Evolutionary conservation across 768 basidiomycete genomes (phyloP).

Genomic region (Naganishia vishniacii): DNA sequence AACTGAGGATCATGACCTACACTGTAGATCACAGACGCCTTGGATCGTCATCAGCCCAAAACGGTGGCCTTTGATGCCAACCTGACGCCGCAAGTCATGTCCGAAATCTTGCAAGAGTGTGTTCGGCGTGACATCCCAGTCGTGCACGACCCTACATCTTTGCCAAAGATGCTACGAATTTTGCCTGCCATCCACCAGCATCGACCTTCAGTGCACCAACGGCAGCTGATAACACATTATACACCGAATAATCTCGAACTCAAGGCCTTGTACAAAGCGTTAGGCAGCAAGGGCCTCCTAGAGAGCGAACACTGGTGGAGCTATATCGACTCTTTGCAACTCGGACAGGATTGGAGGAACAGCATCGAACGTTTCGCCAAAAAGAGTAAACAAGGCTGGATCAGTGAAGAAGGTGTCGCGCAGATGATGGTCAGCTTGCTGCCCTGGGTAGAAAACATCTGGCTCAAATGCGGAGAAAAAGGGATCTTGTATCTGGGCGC

Average conservation of each 20-base stretch:
- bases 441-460: slow-evolving; percentile 74
- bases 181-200: slow-evolving; percentile 54
- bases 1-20: background rate
- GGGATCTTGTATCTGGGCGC: slow-evolving; percentile 43
- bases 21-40: slow-evolving; percentile 55
- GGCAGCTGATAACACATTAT: slow-evolving; percentile 58
- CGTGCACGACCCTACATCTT: slow-evolving; percentile 90
- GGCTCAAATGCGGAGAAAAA: slow-evolving; percentile 74
- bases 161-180: slow-evolving; percentile 69
- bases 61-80: slow-evolving; percentile 48
- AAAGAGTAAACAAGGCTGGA: slow-evolving; percentile 48
- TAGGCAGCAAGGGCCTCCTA: slow-evolving; percentile 51
- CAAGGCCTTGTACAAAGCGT: slow-evolving; percentile 45
- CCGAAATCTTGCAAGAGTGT: slow-evolving; percentile 56
- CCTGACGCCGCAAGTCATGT: slow-evolving; percentile 53
- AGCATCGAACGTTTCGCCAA: slow-evolving; percentile 58
- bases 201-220: slow-evolving; percentile 15
- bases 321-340: slow-evolving; percentile 59
- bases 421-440: slow-evolving; percentile 77
- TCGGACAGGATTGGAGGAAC: slow-evolving; percentile 59
- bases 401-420: slow-evolving; percentile 64
- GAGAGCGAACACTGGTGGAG: slow-evolving; percentile 63
- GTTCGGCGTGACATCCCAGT: slow-evolving; percentile 57
- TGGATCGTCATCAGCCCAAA: slow-evolving; percentile 50
- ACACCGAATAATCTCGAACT: slow-evolving; percentile 86